These are phyloP conservation scores for Geosiphon pyriformis DNA, from an alignment of 192 early-diverging fungal species.

Conservation along the genomic window DNA sequence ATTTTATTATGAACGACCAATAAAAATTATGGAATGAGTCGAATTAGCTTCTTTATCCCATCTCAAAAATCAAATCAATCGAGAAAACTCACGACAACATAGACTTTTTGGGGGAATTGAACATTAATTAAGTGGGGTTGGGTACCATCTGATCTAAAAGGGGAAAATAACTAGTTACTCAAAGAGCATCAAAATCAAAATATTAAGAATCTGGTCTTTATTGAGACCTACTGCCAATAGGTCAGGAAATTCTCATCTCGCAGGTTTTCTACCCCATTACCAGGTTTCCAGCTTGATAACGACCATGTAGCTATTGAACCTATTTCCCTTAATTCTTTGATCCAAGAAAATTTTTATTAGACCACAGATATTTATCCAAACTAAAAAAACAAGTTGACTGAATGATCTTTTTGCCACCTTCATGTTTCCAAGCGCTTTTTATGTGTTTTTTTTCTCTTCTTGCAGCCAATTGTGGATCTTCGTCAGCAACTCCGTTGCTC, in stretches of 20 bases:
- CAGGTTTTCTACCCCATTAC: constrained; percentile 58
- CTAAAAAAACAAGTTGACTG: not conserved
- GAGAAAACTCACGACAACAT: constrained; percentile 42
- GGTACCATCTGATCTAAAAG: constrained; percentile 59
- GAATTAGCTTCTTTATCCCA: too few relatives aligned
- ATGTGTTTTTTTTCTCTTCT: constrained; percentile 14
- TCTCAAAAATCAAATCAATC: not conserved
- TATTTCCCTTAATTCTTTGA: constrained; percentile 43
- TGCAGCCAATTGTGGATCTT: not conserved
- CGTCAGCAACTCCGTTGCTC: not conserved
- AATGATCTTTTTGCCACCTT: not conserved
- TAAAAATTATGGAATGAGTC: too few relatives aligned
- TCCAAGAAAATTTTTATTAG: not conserved
- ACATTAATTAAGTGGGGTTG: constrained; percentile 74
- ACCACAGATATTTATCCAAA: not conserved
- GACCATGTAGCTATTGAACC: constrained; percentile 57
- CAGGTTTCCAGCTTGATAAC: constrained; percentile 60
- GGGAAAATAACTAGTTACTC: too few relatives aligned
- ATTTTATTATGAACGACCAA: not conserved
- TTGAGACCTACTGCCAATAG: constrained; percentile 81
- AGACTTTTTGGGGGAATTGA: constrained; percentile 57
- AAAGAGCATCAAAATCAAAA: too few relatives aligned
- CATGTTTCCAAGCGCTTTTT: constrained; percentile 19
- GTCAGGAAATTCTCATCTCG: constrained; percentile 62
- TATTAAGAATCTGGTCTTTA: too few relatives aligned